Base-by-base conservation (phyloP, 768 basidiomycete genomes). In the Mycena kentingensis region DNA sequence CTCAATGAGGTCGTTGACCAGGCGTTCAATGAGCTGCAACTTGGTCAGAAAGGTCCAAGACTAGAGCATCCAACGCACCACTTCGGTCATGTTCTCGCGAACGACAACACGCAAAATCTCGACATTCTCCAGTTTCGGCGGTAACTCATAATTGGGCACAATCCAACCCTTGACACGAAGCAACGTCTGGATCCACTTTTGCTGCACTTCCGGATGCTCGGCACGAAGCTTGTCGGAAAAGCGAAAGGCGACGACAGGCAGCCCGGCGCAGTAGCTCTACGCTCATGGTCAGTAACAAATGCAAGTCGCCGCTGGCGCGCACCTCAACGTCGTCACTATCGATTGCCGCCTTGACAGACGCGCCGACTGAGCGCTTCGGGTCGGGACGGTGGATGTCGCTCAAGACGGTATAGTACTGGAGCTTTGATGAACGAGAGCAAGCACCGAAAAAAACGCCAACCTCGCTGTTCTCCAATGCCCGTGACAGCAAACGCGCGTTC, bases 1-100 rank as follows among this genome's bases (percentile, higher is more conserved):
- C 61, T 85, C 81, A 25, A 91, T 70, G 79, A 93, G 72, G 54
- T 93, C 90, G 2, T 69, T 69, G 19, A 93, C 69, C 21, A 93
- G 77, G 49, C 82, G 77, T 56, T 87, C 84, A 37, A 85, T 57
- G 46, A 87, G 73, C 79, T 85, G 72, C 49, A 78, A 51, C 72
- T 66, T 81, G 80, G 0, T 80, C 60, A 19, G 82, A 84, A 78
- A 0, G 80, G 80, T 7, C 80, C 69, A 3, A 74, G 47, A 57
- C 66, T 69, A 74, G 62, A 46, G 49, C 16, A 56, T 34, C 61
- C 44, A 24, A 54, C 68, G 49, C 39, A 79, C 77, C 56, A 72
- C 68, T 66, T 76, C 81, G 1, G 79, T 77, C 62, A 84, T 72
- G 37, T 73, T 81, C 62, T 85, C 83, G n/a, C 80, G 74, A 6